These are phyloP conservation scores for Myochromella boudieri DNA, from an alignment of 768 basidiomycete genomes.

Conservation along the genomic window DNA sequence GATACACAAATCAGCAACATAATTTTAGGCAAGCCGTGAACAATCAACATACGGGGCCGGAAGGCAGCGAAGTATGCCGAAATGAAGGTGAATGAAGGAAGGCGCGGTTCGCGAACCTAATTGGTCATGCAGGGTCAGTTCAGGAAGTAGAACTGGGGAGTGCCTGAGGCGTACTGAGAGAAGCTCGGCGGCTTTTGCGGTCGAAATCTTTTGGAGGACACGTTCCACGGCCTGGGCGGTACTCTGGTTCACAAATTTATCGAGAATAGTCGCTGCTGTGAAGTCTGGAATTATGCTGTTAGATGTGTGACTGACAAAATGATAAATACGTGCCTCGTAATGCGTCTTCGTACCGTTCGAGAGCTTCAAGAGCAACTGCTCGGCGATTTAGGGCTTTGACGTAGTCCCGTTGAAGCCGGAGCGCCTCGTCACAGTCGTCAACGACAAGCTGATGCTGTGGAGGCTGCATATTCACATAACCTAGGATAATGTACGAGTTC, in stretches of 20 bases:
- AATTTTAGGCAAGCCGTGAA: slow-evolving; percentile 4
- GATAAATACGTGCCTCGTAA: slow-evolving; percentile 59
- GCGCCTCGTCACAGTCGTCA: slow-evolving; percentile 85
- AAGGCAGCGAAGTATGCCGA: slow-evolving; percentile 97
- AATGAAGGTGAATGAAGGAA: slow-evolving; percentile 91
- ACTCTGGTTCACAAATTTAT: slow-evolving; percentile 82
- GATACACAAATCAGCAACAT: too few species aligned
- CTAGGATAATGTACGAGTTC: slow-evolving; percentile 35
- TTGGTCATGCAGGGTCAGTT: background rate
- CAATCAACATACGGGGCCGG: slow-evolving; percentile 65
- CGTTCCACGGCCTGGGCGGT: slow-evolving; percentile 85
- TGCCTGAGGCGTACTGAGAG: slow-evolving; percentile 48
- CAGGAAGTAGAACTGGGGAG: background rate
- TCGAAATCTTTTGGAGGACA: slow-evolving; percentile 83
- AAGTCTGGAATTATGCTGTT: slow-evolving; percentile 56
- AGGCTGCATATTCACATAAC: slow-evolving; percentile 89
- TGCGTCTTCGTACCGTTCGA: slow-evolving; percentile 73
- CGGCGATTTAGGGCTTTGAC: slow-evolving; percentile 91
- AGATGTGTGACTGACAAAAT: background rate
- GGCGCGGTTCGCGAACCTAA: slow-evolving; percentile 71
- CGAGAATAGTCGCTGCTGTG: slow-evolving; percentile 94
- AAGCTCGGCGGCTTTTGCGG: slow-evolving; percentile 70
- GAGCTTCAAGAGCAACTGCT: slow-evolving; percentile 78
- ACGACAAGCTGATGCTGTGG: slow-evolving; percentile 83
- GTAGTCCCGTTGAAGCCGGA: slow-evolving; percentile 80